These are phyloP conservation scores for Pythium apleroticum DNA, from an alignment of 352 stramenopile genomes.

Conservation along the genomic window DNA sequence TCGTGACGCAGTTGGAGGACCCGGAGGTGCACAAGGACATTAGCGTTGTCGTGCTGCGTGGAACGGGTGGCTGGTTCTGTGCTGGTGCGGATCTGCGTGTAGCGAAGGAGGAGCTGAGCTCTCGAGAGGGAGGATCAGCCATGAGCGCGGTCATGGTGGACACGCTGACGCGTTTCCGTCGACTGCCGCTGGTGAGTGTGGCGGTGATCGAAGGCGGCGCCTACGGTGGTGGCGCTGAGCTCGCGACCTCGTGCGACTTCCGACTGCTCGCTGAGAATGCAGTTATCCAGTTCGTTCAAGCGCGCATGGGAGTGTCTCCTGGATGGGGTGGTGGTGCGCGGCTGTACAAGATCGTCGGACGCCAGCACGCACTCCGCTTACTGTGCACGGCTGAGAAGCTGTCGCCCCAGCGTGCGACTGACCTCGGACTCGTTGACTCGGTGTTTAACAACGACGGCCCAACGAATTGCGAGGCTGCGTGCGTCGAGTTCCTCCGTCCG, in stretches of 20 bases:
- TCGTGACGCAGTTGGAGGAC: conserved; percentile 61
- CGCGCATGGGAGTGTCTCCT: conserved; percentile 78
- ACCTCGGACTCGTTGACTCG: conserved; percentile 68
- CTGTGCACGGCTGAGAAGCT: conserved; percentile 72
- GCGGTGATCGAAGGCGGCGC: conserved; percentile 77
- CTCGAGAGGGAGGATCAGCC: conserved; percentile 49
- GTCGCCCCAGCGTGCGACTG: conserved; percentile 38
- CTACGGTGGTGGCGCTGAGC: conserved; percentile 82
- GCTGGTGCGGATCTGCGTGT: conserved; percentile 80
- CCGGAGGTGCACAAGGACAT: conserved; percentile 50
- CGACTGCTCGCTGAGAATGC: conserved; percentile 58
- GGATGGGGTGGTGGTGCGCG: conserved; percentile 81
- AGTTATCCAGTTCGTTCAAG: conserved; percentile 85
- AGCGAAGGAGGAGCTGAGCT: conserved; percentile 75
- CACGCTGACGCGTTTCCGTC: conserved; percentile 66
- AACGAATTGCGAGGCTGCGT: conserved; percentile 31
- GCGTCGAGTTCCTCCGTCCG: conserved; percentile 50
- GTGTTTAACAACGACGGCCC: conserved; percentile 41
- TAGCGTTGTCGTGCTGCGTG: conserved; percentile 59
- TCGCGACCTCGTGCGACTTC: conserved; percentile 84
- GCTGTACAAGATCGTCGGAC: conserved; percentile 75
- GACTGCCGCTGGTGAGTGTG: conserved; percentile 79
- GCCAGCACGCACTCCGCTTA: conserved; percentile 67
- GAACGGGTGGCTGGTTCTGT: conserved; percentile 77
- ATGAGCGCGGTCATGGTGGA: conserved; percentile 81